Base-by-base conservation (phyloP, 2,329 filamentous ascomycete species). In the Pezicula radicicola region DNA sequence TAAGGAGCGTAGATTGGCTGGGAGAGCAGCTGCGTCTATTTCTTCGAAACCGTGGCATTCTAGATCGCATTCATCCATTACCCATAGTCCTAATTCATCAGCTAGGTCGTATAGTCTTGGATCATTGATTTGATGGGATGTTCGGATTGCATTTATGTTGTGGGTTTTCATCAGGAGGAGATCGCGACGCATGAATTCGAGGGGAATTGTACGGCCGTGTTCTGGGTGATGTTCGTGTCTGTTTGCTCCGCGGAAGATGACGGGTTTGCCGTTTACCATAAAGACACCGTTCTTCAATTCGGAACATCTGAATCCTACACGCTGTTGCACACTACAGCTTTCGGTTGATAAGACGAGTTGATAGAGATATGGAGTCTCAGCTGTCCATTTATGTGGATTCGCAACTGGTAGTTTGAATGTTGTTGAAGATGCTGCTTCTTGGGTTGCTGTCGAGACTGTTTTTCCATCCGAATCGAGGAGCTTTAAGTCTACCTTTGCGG, bases 121-220 rank as follows among this genome's bases (percentile, higher is more conserved):
- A 52, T 87, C 81, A 28, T 82, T 84, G 9, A 81, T 78, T 46
- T 90, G 83, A 62, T 90, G 87, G 0, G 77, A 85, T 0, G 82
- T 86, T 1, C 87, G 80, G 9, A 90, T 76, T 2, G 85, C 82
- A 55, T 90, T 90, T 64, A 89, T 77, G 57, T 87, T 87, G 67
- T 79, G 65, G 46, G 69, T 62, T 62, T 77, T 75, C 78, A 82
- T 82, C 4, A 74, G 65, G 9, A 78, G 52, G 3, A 82, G 67
- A 55, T 82, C 79, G n/a, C 69, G 64, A 40, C 73, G 72, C 57
- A 82, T 72, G 46, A 74, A 78, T 0, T 77, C 72, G n/a, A 72
- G 66, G 0, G 77, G 76, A 0, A 81, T 75, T 3, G 77, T 70
- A 6, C 79, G 73, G 6, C 79, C 79, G 19, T 70, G 70, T 51